These are phyloP conservation scores for Ophiorrhiza pumila DNA, from an alignment of 257 asterid genomes.

Conservation along the genomic window DNA sequence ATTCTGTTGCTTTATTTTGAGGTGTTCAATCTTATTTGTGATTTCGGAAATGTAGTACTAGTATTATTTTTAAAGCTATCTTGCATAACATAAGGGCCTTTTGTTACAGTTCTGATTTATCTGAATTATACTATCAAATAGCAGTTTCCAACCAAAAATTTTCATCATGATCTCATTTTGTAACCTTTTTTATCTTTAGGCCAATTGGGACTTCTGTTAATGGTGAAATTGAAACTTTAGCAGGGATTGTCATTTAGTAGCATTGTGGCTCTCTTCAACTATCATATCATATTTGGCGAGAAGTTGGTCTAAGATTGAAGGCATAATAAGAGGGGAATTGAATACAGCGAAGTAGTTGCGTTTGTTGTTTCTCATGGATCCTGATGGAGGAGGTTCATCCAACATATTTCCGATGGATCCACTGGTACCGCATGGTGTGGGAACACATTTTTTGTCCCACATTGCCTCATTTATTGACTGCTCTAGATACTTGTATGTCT, in stretches of 20 bases:
- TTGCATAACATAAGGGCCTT: neutral
- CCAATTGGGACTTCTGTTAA: neutral
- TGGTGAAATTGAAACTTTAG: constrained; percentile 1
- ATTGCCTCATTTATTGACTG: constrained; percentile 48
- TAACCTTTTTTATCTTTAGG: neutral
- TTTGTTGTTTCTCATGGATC: constrained; percentile 43
- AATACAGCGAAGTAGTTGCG: constrained; percentile 45
- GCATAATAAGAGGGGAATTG: neutral
- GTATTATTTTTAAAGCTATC: neutral
- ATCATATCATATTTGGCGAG: neutral
- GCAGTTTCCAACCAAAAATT: neutral
- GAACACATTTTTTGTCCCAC: constrained; percentile 46
- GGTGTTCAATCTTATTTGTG: neutral
- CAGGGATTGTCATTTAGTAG: neutral
- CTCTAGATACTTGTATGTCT: constrained; percentile 49
- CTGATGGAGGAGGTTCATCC: constrained; percentile 50
- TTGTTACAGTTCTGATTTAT: neutral
- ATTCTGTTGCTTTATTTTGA: constrained; percentile 5
- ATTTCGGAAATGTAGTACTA: neutral
- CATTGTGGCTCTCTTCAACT: neutral
- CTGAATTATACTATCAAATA: neutral
- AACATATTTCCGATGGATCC: constrained; percentile 56
- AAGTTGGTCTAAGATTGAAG: neutral
- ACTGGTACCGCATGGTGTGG: constrained; percentile 45
- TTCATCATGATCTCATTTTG: neutral